These are phyloP conservation scores for Suhomyces bokatorum DNA, from an alignment of 1,139 yeast genomes.

Conservation along the genomic window DNA sequence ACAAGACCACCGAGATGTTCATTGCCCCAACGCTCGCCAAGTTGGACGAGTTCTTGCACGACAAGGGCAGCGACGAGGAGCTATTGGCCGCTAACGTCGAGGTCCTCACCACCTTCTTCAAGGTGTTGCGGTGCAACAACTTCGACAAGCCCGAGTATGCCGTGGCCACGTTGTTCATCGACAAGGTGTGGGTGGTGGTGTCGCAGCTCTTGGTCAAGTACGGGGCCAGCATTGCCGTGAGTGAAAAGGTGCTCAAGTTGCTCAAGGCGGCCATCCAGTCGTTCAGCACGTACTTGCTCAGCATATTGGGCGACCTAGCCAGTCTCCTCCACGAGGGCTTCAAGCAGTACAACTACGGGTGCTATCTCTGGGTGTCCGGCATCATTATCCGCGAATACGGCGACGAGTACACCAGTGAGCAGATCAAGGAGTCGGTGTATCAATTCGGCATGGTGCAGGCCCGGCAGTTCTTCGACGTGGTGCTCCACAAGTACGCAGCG, in stretches of 20 bases:
- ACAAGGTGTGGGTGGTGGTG: slow-evolving; percentile 59
- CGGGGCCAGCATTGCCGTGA: slow-evolving; percentile 58
- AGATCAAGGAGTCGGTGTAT: slow-evolving; percentile 43
- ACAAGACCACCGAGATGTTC: slow-evolving; percentile 51
- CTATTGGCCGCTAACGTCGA: slow-evolving; percentile 70
- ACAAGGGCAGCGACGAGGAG: slow-evolving; percentile 11
- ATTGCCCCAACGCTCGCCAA: slow-evolving; percentile 64
- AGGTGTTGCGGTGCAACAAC: slow-evolving; percentile 49
- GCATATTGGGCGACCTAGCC: slow-evolving; percentile 66
- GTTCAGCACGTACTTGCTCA: slow-evolving; percentile 62
- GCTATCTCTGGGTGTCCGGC: slow-evolving; percentile 91
- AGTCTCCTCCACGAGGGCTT: slow-evolving; percentile 67
- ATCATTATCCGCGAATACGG: slow-evolving; percentile 76
- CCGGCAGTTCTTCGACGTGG: slow-evolving; percentile 36
- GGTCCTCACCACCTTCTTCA: slow-evolving; percentile 67
- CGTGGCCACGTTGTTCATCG: slow-evolving; percentile 56
- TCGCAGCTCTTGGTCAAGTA: slow-evolving; percentile 50
- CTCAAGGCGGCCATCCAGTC: slow-evolving; percentile 66
- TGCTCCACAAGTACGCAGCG: slow-evolving; percentile 24
- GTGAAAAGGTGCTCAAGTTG: slow-evolving; percentile 75
- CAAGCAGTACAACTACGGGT: slow-evolving; percentile 67
- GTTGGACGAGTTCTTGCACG: slow-evolving; percentile 31
- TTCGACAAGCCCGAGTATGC: slow-evolving; percentile 47
- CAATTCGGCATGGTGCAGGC: slow-evolving; percentile 52
- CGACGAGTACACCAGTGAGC: slow-evolving; percentile 50